Evolutionary conservation across 306 rosid species (phyloP), one percentile per base, ranked within the genome.

Genomic region (Trifolium pratense): DNA sequence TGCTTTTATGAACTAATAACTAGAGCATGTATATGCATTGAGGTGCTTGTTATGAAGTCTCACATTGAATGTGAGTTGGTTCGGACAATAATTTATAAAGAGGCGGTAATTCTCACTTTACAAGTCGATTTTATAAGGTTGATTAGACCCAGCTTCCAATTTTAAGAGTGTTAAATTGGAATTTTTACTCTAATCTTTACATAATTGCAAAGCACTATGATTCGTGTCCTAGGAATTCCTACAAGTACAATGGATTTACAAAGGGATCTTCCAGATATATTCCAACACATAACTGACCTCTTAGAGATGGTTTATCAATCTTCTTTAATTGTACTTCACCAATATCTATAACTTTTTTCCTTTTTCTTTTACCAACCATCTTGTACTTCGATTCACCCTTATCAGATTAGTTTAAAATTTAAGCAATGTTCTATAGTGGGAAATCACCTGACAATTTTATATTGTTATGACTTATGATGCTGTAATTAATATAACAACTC

Each of bases 401-500:
- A 88, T 85, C 88, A 77, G 68, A 62, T 85, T 58, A 42, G 76
- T 57, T 83, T 81, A 70, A 75, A 81, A 79, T 73, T 49, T 31
- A 80, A 70, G 70, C 64, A 78, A 84, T 66, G 62, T 76, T 78
- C 29, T 14, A 29, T 63, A 84, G 89, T 90, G 97, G 90, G 66
- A 83, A 85, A 80, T 84, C 85, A 69, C 87, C 87, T 67, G 29
- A 73, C 66, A 66, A 36, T 36, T 36, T 36, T 36, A 36, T 36
- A 34, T 6, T 31, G 34, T 31, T 31, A 31, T 31, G 4, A 31
- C 2, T 31, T 31, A 31, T 31, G 4, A 31, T 21, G 25, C 25
- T 21, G 25, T 21, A 21, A 21, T 21, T 21, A 21, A 21, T 21
- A 21, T 21, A 21, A 21, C 2, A 21, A 21, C 26, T 71, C 18